Evolutionary conservation across 495 filamentous ascomycete genomes (phyloP), one percentile per base, ranked within the genome.

Genomic region (Trichoderma orchidacearum): DNA sequence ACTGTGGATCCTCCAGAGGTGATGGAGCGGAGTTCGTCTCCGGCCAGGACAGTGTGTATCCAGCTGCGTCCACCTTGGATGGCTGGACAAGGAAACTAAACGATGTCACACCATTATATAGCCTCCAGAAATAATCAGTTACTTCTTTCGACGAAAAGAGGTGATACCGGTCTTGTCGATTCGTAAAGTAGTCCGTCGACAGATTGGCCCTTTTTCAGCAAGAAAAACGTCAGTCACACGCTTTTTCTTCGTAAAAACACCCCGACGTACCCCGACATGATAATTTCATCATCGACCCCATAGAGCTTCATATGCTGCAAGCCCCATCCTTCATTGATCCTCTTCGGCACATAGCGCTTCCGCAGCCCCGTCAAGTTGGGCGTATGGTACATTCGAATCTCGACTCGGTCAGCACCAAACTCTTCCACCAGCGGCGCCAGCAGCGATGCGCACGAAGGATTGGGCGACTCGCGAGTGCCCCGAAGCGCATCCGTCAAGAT

Each of bases 281-380:
- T 93, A 52, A 99, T 83, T 68, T 96, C 92, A 63, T 97, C 90
- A 59, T 99, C 93, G 38, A 96, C 70, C 0, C 94, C 93, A 61
- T 99, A 99, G 0, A 99, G 78, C 76, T 99, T 99, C 89, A 99
- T 99, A 65, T 99, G 93, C 65, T 99, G 93, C 41, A 99, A 71
- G 13, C 93, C 93, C 92, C 93, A 99, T 32, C 93, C 93, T 67
- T 99, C 93, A 62, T 99, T 99, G 64, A 97, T 89, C 9, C 93
- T 80, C 60, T 82, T 85, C 2, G 93, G 93, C 41, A 97, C 78
- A 61, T 87, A 66, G 61, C 80, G 82, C 74, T 97, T 97, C 50
- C 84, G 80, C 45, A 91, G 60, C 0, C 93, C 94, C 0, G 87
- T 96, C 29, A 99, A 71, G 61, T 97, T 99, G 2, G 93, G 94